Percentiles rank a stretch among this genome's conserved stretches.
Evolutionary conservation across 805 yeast genomes (phyloP).

Genomic region (Wickerhamomyces bovis): DNA sequence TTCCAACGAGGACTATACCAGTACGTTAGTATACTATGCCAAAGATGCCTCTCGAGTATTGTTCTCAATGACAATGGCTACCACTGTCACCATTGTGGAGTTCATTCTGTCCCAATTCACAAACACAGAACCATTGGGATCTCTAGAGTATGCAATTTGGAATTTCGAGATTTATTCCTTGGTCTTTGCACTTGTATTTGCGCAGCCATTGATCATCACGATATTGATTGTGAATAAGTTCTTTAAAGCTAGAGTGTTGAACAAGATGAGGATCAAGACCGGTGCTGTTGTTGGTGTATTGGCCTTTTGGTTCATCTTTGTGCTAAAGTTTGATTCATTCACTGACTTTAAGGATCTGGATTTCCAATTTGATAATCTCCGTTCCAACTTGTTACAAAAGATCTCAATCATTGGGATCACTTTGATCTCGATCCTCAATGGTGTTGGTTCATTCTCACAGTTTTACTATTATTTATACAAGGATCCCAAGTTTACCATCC

Average conservation of each 20-base stretch:
- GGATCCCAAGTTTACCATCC: constrained; percentile 2
- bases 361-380: constrained; percentile 6
- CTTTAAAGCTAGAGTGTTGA: constrained; percentile 8
- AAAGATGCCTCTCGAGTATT: constrained; percentile 12
- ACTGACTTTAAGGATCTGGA: constrained; percentile 16
- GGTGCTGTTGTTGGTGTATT: constrained; percentile 1
- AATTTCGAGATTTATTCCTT: constrained; percentile 4
- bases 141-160: constrained; percentile 8
- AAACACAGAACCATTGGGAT: constrained; percentile 1
- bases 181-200: constrained; percentile 10
- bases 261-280: constrained; percentile 7
- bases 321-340: constrained; percentile 14
- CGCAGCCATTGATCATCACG: constrained; percentile 17
- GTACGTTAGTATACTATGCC: constrained; percentile 1
- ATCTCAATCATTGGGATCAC: constrained; percentile 23
- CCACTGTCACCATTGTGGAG: constrained; percentile 17
- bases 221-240: constrained; percentile 17
- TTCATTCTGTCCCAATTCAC: constrained; percentile 20
- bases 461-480: constrained; percentile 20
- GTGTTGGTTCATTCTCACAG: constrained; percentile 24
- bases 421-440: constrained; percentile 21
- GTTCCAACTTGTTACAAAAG: constrained; percentile 14
- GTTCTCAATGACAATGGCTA: constrained; percentile 16
- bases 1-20: constrained; percentile 1
- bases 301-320: constrained; percentile 15